phyloP scores from a whole-genome alignment of 31 red algal species.

The Odonthalia washingtoniensis region DNA sequence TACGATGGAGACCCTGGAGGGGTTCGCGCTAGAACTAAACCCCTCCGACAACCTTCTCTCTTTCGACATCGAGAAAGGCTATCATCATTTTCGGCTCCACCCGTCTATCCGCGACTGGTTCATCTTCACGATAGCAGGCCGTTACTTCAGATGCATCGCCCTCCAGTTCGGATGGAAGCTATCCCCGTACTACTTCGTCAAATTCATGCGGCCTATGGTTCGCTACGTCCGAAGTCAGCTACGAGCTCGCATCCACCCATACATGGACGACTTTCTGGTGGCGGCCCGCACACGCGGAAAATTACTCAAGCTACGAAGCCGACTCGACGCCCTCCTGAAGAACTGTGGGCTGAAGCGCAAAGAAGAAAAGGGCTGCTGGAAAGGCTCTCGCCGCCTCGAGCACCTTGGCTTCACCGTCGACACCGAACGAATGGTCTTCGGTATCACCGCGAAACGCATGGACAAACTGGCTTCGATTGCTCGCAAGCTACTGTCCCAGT shows the following conservation, averaged over 20 bases:
- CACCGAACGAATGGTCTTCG: neutral
- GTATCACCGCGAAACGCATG: neutral
- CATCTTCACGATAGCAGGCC: too few species aligned
- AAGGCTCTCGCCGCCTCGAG: slow-evolving; percentile 5
- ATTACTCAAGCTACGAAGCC: neutral
- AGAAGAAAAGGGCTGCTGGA: slow-evolving; percentile 16
- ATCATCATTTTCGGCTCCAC: neutral
- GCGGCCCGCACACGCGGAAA: neutral
- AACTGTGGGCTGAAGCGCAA: neutral
- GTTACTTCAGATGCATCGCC: too few species aligned
- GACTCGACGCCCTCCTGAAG: neutral
- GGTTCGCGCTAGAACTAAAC: too few species aligned
- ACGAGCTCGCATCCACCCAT: slow-evolving; percentile 8
- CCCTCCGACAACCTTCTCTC: slow-evolving; percentile 25
- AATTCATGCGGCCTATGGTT: neutral
- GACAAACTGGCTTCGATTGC: neutral
- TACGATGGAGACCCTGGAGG: too few species aligned
- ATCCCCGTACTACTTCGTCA: neutral
- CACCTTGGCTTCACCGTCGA: slow-evolving; percentile 26
- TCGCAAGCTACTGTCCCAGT: neutral
- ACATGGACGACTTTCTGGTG: slow-evolving; percentile 49
- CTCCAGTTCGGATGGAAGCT: slow-evolving; percentile 38
- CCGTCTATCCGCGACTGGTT: slow-evolving; percentile 35
- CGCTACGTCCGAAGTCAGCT: neutral
- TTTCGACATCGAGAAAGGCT: neutral